A percentile compares a stretch with the other conserved stretches of the same genome.
Conservation (phyloP, 1,284 basidiomycete species). For the Taiwanofungus camphoratus region DNA sequence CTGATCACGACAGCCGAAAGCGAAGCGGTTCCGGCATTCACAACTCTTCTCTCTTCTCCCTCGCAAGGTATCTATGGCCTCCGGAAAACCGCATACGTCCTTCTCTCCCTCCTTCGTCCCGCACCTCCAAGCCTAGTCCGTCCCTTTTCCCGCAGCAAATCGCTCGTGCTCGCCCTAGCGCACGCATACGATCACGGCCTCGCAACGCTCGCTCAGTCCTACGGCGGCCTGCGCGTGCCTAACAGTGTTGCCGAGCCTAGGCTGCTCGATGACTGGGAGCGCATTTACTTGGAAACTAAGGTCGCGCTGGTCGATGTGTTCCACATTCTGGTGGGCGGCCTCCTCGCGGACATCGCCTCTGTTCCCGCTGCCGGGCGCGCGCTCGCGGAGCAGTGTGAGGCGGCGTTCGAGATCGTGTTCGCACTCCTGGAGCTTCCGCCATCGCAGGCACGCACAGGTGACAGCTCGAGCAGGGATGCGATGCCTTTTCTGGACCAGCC, state of each 20-base stretch:
- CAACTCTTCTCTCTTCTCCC: slow-evolving; percentile 37
- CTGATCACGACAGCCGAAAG: slow-evolving; percentile 30
- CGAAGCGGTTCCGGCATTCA: slow-evolving; percentile 53
- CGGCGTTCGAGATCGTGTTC: slow-evolving; percentile 51
- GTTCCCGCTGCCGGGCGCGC: slow-evolving; percentile 31
- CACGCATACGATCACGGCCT: slow-evolving; percentile 54
- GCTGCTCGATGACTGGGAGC: slow-evolving; percentile 58
- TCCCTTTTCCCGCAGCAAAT: slow-evolving; percentile 43
- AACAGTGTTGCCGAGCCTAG: slow-evolving; percentile 19
- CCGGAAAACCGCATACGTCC: slow-evolving; percentile 54
- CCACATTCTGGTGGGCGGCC: slow-evolving; percentile 47
- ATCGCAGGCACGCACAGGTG: slow-evolving; percentile 20
- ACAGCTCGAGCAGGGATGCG: slow-evolving; percentile 8
- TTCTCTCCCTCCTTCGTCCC: slow-evolving; percentile 48
- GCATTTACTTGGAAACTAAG: slow-evolving; percentile 64
- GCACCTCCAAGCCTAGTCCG: slow-evolving; percentile 43
- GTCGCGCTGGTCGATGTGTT: slow-evolving; percentile 64
- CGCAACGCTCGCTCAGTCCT: slow-evolving; percentile 45
- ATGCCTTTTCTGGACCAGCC: slow-evolving; percentile 62
- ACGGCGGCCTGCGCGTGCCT: slow-evolving; percentile 47
- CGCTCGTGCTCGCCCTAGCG: slow-evolving; percentile 54
- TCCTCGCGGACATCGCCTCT: slow-evolving; percentile 43
- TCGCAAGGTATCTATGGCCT: slow-evolving; percentile 54
- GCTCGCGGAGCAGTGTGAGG: slow-evolving; percentile 43
- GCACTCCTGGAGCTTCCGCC: slow-evolving; percentile 44